Conservation (phyloP, 129 eudicot species). For the Apium graveolens region DNA sequence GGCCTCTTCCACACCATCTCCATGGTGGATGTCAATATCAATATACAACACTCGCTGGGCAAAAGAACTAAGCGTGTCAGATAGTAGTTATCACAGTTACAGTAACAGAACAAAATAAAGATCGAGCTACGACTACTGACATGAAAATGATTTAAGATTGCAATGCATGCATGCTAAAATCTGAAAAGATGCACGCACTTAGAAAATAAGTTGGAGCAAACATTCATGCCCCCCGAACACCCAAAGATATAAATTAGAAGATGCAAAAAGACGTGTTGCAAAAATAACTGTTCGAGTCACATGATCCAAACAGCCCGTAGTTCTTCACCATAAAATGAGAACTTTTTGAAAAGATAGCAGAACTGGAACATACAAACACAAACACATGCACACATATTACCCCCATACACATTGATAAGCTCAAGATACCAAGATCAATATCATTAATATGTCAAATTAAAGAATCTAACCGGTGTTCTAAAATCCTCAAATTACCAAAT, state of each 20-base stretch:
- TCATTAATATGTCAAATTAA: too few relatives aligned
- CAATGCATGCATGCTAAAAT: neutral
- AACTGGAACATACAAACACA: too few relatives aligned
- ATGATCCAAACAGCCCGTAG: too few relatives aligned
- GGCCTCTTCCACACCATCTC: conserved; percentile 97
- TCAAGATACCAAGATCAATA: neutral
- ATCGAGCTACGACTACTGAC: neutral
- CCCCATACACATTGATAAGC: neutral
- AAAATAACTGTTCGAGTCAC: too few relatives aligned
- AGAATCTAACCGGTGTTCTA: too few relatives aligned
- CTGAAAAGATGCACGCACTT: neutral
- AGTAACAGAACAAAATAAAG: neutral
- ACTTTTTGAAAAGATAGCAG: neutral
- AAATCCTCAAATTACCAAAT: too few relatives aligned
- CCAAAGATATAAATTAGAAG: neutral
- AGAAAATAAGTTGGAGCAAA: neutral
- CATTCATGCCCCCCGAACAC: neutral
- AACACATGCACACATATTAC: too few relatives aligned
- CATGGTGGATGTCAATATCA: conserved; percentile 90
- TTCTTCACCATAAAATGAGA: neutral
- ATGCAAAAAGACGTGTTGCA: neutral
- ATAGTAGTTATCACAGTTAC: neutral
- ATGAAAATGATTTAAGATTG: neutral
- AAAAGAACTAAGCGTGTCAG: neutral
- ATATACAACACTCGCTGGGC: conserved; percentile 79